Evolutionary conservation across 129 eudicot genomes (phyloP), one percentile per base, ranked within the genome.

Genomic region (Tagetes erecta): DNA sequence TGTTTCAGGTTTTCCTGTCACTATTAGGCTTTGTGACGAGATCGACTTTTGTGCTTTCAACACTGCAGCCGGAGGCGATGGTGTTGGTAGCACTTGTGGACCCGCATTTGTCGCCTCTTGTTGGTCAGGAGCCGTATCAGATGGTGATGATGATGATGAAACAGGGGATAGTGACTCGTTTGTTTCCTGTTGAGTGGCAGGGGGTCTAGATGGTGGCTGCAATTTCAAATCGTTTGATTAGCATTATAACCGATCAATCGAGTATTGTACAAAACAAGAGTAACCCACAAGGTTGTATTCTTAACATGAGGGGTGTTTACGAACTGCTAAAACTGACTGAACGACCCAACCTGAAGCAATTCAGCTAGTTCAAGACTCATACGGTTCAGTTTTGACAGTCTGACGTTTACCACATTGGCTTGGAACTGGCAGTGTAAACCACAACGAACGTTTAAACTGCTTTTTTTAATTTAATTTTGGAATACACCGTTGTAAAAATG

Each of bases 171-270:
- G 67, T 35, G 88, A 63, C 12, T 88, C 80, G 51, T 82, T 86
- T 37, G 58, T 39, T 34, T 71, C 82, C 35, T 65, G 77, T 64
- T 49, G 77, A 4, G 81, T 41, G 39, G 73, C 37, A 10, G 80
- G 71, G 7, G 80, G 68, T 76, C 78, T 87, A 57, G 60, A 67
- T 83, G 69, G 86, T 39, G 88, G 81, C 97, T 84, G 83, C 67
- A 64, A 60, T 70, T 41, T 41, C 60, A 72, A 68, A 59, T 46
- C 33, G 31, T 3, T 49, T 58, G 47, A 63, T 71, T n/a, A 62
- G 45, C 36, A 64, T 38, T 45, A 71, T 0, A 7, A 52, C 20
- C 20, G 27, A 20, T 20, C 27, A 20, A 20, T 20, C 27, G 33
- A 45, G 31, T 12, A 47, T 10, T 2, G 55, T 8, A 44, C 49